Evolutionary conservation across 2,329 filamentous ascomycete species (phyloP).

Genomic region (Ampelomyces quisqualis): DNA sequence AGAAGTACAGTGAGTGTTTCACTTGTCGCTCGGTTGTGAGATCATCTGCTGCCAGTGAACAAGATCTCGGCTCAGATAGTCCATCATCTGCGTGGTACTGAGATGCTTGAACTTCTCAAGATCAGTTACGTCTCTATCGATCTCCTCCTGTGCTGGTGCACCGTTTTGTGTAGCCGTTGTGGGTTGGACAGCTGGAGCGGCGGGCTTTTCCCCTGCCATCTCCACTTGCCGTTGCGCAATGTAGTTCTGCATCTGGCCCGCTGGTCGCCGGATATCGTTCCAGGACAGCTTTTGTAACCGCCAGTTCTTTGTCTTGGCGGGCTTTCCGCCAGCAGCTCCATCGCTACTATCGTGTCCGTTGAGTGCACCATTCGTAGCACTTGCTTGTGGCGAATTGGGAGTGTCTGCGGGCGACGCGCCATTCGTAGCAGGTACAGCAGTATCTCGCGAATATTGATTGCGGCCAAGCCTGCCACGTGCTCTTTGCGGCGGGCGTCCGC

Average conservation of each 20-base stretch:
- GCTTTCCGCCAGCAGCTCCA: slow-evolving; percentile 57
- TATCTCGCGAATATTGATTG: slow-evolving; percentile 43
- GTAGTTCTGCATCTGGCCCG: slow-evolving; percentile 82
- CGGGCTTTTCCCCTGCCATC: slow-evolving; percentile 62
- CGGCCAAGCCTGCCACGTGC: slow-evolving; percentile 39
- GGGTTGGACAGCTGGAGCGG: slow-evolving; percentile 30
- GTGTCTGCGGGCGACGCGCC: slow-evolving; percentile 37
- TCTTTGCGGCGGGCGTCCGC: slow-evolving; percentile 39
- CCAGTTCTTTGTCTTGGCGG: slow-evolving; percentile 61
- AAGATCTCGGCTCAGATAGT: slow-evolving; percentile 74
- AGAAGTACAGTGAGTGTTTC: not conserved
- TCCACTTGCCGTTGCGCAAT: slow-evolving; percentile 88
- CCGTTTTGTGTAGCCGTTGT: slow-evolving; percentile 25
- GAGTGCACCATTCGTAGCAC: slow-evolving; percentile 33
- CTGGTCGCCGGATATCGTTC: slow-evolving; percentile 84
- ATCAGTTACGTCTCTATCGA: slow-evolving; percentile 47
- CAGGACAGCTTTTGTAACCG: slow-evolving; percentile 67
- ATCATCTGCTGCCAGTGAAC: slow-evolving; percentile 75
- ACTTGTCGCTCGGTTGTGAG: slow-evolving; percentile 33
- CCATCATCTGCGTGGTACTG: slow-evolving; percentile 87
- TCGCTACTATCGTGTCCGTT: slow-evolving; percentile 54
- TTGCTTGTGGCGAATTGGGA: slow-evolving; percentile 36
- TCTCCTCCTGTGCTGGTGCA: slow-evolving; percentile 17
- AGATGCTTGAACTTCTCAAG: slow-evolving; percentile 65
- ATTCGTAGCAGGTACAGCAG: slow-evolving; percentile 35